A percentile compares a stretch with the other conserved stretches of the same genome.
Evolutionary conservation across 2,329 filamentous ascomycete genomes (phyloP).

Genomic region (Didymella lethalis): DNA sequence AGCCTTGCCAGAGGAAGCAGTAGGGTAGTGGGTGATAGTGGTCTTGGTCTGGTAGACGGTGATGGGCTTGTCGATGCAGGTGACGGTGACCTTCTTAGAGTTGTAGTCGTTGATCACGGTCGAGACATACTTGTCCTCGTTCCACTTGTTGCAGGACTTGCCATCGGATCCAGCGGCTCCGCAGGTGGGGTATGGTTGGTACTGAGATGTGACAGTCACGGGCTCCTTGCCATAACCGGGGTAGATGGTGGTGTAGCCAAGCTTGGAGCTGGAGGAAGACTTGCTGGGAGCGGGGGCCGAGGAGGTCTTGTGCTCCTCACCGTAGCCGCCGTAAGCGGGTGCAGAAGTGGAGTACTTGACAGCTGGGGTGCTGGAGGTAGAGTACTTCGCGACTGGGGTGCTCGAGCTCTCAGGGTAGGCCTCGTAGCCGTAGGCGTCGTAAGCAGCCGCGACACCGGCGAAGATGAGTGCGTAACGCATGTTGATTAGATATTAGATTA

Average conservation of each 20-base stretch:
- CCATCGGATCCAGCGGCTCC: constrained; percentile 20
- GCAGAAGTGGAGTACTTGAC: constrained; percentile 9
- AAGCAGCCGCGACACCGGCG: constrained; percentile 35
- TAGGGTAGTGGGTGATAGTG: constrained; percentile 35
- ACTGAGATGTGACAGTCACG: constrained; percentile 43
- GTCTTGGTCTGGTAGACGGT: constrained; percentile 41
- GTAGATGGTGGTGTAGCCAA: constrained; percentile 41
- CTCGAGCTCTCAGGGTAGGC: constrained; percentile 10
- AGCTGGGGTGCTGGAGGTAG: constrained; percentile 15
- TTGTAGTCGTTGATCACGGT: constrained; percentile 41
- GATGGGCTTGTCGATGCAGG: constrained; percentile 37
- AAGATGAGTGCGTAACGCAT: constrained; percentile 41
- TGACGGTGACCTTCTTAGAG: constrained; percentile 37
- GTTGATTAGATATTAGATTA: constrained; percentile 23
- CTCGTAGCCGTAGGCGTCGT: constrained; percentile 31
- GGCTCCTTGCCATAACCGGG: constrained; percentile 39
- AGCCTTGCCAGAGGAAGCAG: constrained; percentile 18
- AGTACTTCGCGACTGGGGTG: too few relatives aligned
- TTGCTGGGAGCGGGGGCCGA: constrained; percentile 21
- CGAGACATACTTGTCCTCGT: constrained; percentile 37
- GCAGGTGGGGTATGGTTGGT: constrained; percentile 45
- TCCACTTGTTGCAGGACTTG: constrained; percentile 31
- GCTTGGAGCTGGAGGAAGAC: constrained; percentile 16
- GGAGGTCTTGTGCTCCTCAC: constrained; percentile 13
- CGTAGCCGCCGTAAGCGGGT: constrained; percentile 18